Evolutionary conservation across 2,329 filamentous ascomycete species (phyloP), one percentile per base, ranked within the genome.

Genomic region (Drechslerella dactyloides): DNA sequence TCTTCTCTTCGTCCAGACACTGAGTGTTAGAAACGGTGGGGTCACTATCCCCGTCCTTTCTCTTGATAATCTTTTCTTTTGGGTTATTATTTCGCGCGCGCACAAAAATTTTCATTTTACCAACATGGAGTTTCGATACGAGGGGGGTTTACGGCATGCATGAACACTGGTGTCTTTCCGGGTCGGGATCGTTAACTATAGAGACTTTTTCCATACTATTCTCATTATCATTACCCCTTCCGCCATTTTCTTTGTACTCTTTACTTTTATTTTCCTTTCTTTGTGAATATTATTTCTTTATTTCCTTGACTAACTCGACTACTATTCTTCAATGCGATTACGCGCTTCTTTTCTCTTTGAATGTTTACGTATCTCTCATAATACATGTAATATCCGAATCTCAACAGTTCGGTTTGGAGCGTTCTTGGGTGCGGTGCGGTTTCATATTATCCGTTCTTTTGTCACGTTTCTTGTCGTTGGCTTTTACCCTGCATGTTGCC

Each of bases 141-240:
- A 73, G 56, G 68, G 66, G 68, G 57, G 51, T 50, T 65, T 62
- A 65, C 55, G 62, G 57, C 61, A 73, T 73, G 60, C 62, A 65
- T 73, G 68, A 73, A 73, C 62, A 66, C 60, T 66, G 60, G 68
- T 66, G 66, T 66, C 68, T 65, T 66, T 65, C 68, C 62, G 68
- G 60, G 60, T 66, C 60, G 68, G 68, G 55, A 73, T 66, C 60
- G 54, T 70, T 66, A 73, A 73, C 60, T 66, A 65, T 73, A 66
- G 62, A 73, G 61, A 65, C 62, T 73, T 65, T 57, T 62, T 55
- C 48, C 54, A 60, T 48, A 40, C 27, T 8, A 4, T 33, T 33
- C 27, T 33, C 27, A 33, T 8, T 33, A 33, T 33, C 27, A 33
- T 33, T 33, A 33, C 27, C 27, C 27, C 27, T 33, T 4, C 27